Conservation (phyloP, 495 filamentous ascomycete species). For the Cryomyces minteri region DNA sequence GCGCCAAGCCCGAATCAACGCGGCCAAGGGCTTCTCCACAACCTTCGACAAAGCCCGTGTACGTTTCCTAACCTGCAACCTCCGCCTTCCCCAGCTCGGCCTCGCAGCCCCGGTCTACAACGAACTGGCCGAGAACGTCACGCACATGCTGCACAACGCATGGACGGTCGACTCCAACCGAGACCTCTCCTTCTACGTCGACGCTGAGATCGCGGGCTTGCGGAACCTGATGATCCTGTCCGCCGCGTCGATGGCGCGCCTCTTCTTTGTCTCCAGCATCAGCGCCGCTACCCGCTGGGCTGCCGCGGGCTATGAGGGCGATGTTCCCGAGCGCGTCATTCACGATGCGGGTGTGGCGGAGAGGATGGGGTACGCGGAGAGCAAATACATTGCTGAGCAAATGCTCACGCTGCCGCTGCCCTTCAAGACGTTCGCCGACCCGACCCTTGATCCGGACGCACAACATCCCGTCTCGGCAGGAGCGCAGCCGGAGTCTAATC, state of each 20-base stretch:
- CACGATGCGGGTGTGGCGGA: too few relatives aligned
- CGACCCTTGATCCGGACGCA: too few relatives aligned
- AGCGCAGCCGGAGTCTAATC: not conserved
- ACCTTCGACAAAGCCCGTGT: not conserved
- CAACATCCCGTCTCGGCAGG: too few relatives aligned
- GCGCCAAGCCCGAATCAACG: too few relatives aligned
- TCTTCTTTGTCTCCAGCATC: too few relatives aligned
- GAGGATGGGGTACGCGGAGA: slow-evolving; percentile 1
- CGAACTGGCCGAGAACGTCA: slow-evolving; percentile 5
- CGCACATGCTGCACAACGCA: slow-evolving; percentile 25
- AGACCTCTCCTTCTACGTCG: slow-evolving; percentile 17
- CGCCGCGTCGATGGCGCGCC: too few relatives aligned
- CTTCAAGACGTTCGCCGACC: too few relatives aligned
- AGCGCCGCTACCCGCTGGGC: too few relatives aligned
- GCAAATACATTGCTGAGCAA: slow-evolving; percentile 2
- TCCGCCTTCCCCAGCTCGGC: slow-evolving; percentile 6
- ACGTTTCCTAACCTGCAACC: slow-evolving; percentile 9
- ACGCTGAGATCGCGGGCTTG: not conserved
- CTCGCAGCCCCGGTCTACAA: slow-evolving; percentile 8
- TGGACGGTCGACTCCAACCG: slow-evolving; percentile 30
- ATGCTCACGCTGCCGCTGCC: not conserved
- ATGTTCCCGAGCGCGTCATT: too few relatives aligned
- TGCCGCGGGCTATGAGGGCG: too few relatives aligned
- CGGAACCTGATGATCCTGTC: not conserved
- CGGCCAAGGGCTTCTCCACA: not conserved